A percentile compares a stretch with the other conserved stretches of the same genome.
Conservation (phyloP, 257 asterid genomes). For the Plectranthus barbatus region DNA sequence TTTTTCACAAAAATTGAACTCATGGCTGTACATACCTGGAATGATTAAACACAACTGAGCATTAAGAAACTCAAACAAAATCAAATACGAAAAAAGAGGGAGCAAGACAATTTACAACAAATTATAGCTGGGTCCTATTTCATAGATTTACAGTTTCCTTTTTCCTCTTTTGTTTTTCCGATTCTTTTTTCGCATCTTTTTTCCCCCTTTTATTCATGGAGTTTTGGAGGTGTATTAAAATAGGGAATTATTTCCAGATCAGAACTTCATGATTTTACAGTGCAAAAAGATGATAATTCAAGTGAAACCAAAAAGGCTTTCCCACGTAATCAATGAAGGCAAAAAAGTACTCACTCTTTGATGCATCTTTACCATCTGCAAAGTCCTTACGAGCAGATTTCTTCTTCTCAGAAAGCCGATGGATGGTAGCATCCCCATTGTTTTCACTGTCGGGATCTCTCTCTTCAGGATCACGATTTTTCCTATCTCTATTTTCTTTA, state of each 20-base stretch:
- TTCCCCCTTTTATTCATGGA: not conserved
- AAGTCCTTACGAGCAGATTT: slow-evolving; percentile 58
- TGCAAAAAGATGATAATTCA: slow-evolving; percentile 6
- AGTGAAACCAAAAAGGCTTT: slow-evolving; percentile 8
- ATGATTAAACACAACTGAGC: slow-evolving; percentile 16
- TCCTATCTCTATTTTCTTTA: slow-evolving; percentile 62
- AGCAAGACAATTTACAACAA: not conserved
- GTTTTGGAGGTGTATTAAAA: not conserved
- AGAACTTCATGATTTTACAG: not conserved
- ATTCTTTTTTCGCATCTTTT: not conserved
- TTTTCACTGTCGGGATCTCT: slow-evolving; percentile 61
- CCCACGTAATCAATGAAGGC: slow-evolving; percentile 3
- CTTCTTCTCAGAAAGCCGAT: slow-evolving; percentile 57
- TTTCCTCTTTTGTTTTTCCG: not conserved
- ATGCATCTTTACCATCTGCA: slow-evolving; percentile 60
- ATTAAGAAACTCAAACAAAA: slow-evolving; percentile 6
- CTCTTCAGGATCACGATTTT: slow-evolving; percentile 63
- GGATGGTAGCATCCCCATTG: slow-evolving; percentile 54
- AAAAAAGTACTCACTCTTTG: slow-evolving; percentile 57
- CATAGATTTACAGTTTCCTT: not conserved
- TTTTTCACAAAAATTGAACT: slow-evolving; percentile 74
- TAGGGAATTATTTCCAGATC: not conserved
- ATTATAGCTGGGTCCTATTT: not conserved
- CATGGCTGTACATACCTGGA: slow-evolving; percentile 57
- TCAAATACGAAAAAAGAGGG: not conserved